Evolutionary conservation across 2,329 filamentous ascomycete species (phyloP), one percentile per base, ranked within the genome.

Genomic region (Pseudogymnoascus sp.): DNA sequence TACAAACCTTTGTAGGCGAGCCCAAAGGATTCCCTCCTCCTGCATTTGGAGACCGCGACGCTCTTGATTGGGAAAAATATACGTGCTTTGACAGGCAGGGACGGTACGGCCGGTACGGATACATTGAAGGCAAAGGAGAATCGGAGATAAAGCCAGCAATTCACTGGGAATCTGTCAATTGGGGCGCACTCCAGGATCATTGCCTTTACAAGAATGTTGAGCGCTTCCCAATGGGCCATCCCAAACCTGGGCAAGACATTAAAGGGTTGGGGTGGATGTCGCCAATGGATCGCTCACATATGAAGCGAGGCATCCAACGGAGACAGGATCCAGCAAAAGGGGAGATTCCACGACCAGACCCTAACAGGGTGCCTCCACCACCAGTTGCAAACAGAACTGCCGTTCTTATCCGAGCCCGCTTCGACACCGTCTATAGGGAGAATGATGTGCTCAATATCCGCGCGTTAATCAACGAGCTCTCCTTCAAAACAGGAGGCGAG

Each of bases 371-470:
- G 40, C 37, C 29, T 39, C 45, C 37, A 48, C 58, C 36, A 18
- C 39, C 59, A 29, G 36, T 42, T 1, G 36, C 18, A n/a, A 25
- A 55, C 10, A 35, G 90, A 36, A 92, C 89, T 0, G 90, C 88
- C 1, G 74, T 96, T 8, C 74, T 96, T 5, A 80, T 96, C 37
- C 85, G 91, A 37, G 87, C 89, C 0, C 93, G 88, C 78, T 85
- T 83, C 33, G 87, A 85, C 62, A 91, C 89, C 72, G 73, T 83
- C 29, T 96, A 92, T 72, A 89, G 86, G 29, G 82, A 89, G 40
- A 89, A 93, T 70, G 89, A 93, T 71, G 84, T 89, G 70, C 85
- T 92, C 72, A 87, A 86, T 61, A 84, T 96, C 40, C 87, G 92
- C 29, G 84, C 91, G 36, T 82, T 95, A 70, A 84, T 96, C 67